Evolutionary conservation across 1,139 yeast species (phyloP).

Genomic region (Saccharomycopsis hybrid): DNA sequence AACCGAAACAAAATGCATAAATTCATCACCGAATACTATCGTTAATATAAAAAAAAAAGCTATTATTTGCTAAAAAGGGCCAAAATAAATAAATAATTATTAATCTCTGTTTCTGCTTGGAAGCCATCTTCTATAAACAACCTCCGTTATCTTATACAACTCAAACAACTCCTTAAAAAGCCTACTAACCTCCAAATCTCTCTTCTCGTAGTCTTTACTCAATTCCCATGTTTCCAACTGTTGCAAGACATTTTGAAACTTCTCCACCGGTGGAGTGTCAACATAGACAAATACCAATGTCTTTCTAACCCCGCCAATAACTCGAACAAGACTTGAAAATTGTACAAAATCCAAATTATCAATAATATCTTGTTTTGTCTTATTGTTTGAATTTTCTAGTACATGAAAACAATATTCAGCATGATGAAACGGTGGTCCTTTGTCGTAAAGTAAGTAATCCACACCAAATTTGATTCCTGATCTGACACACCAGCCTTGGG

Average conservation of each 20-base stretch:
- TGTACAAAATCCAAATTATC: slow-evolving; percentile 48
- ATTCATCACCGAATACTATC: no score
- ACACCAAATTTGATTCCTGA: slow-evolving; percentile 90
- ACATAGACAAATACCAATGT: slow-evolving; percentile 66
- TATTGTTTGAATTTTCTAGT: slow-evolving; percentile 28
- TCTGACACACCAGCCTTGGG: slow-evolving; percentile 92
- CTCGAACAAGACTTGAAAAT: slow-evolving; percentile 65
- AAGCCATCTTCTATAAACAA: slow-evolving; percentile 73
- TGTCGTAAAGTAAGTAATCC: slow-evolving; percentile 69
- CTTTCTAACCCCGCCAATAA: slow-evolving; percentile 83
- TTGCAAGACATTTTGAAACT: slow-evolving; percentile 8
- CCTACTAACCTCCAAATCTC: slow-evolving; percentile 25
- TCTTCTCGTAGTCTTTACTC: slow-evolving; percentile 24
- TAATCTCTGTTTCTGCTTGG: slow-evolving; percentile 78
- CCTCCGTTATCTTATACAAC: slow-evolving; percentile 49
- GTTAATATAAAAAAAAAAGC: no score
- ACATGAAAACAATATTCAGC: slow-evolving; percentile 76
- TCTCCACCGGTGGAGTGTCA: slow-evolving; percentile 38
- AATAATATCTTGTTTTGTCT: slow-evolving; percentile 9
- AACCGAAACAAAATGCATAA: no score
- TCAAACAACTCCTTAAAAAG: slow-evolving; percentile 31
- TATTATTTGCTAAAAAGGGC: no score
- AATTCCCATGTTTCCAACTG: background rate
- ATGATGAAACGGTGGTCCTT: slow-evolving; percentile 95
- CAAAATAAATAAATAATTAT: slow-evolving; percentile 4